These are phyloP conservation scores for Ambrosia trifida DNA, from an alignment of 129 eudicot species.

Conservation along the genomic window DNA sequence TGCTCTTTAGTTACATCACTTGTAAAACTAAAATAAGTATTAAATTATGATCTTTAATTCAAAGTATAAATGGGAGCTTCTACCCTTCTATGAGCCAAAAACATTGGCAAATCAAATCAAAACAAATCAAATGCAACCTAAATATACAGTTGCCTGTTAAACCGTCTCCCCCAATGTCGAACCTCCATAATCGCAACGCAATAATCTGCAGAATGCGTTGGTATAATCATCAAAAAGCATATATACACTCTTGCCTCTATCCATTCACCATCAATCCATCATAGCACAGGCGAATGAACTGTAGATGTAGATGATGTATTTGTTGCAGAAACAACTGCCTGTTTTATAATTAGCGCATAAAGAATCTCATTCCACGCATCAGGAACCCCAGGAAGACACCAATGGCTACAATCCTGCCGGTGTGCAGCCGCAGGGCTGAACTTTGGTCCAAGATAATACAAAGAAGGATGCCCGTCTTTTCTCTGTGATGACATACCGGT, in stretches of 20 bases:
- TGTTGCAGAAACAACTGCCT: slow-evolving; percentile 5
- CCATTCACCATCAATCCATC: background rate
- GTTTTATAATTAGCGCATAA: slow-evolving; percentile 57
- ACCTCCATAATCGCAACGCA: background rate
- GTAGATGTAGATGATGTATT: slow-evolving; percentile 31
- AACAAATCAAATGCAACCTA: slow-evolving; percentile 8
- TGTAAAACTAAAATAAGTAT: background rate
- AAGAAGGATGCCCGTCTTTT: slow-evolving; percentile 88
- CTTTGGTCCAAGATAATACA: slow-evolving; percentile 63
- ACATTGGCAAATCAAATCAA: background rate
- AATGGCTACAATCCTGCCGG: slow-evolving; percentile 96
- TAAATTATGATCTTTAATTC: slow-evolving; percentile 2
- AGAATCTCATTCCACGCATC: slow-evolving; percentile 96
- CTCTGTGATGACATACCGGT: slow-evolving; percentile 70
- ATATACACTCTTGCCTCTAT: slow-evolving; percentile 1
- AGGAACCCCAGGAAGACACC: slow-evolving; percentile 99
- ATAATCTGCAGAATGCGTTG: background rate
- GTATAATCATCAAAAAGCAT: slow-evolving; percentile 24
- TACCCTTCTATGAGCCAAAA: background rate
- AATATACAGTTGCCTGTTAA: slow-evolving; percentile 2
- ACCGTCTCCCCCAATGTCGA: slow-evolving; percentile 20
- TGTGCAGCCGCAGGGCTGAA: slow-evolving; percentile 55
- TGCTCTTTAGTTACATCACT: background rate
- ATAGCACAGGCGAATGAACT: slow-evolving; percentile 30
- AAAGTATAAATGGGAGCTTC: background rate